These are phyloP conservation scores for Kickxella alabastrina DNA, from an alignment of 192 early-diverging fungal genomes.

Conservation along the genomic window DNA sequence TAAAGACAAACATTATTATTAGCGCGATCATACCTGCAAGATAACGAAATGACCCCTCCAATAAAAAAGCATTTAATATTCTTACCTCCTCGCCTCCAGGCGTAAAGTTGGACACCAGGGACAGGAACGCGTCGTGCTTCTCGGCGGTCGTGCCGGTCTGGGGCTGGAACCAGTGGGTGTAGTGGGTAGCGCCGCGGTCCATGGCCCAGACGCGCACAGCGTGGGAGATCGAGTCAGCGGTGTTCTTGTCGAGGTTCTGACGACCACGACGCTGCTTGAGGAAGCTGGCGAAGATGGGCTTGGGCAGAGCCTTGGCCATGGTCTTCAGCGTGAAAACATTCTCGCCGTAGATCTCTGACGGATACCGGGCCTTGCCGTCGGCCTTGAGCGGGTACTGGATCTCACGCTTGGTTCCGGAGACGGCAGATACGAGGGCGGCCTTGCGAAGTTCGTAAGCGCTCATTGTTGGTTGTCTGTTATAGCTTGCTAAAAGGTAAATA, in stretches of 20 bases:
- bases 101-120: constrained; percentile 76
- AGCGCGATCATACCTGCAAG: too few relatives aligned
- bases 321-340: constrained; percentile 93
- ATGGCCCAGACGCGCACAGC: constrained; percentile 97
- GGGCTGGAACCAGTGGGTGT: constrained; percentile 99
- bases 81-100: constrained; percentile 76
- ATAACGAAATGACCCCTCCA: too few relatives aligned
- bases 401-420: constrained; percentile 63
- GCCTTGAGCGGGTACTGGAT: constrained; percentile 73
- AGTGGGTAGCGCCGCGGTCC: constrained; percentile 96
- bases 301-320: constrained; percentile 86
- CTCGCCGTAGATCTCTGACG: constrained; percentile 88
- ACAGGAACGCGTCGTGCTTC: constrained; percentile 99
- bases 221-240: constrained; percentile 98
- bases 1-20: too few relatives aligned
- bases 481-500: too few relatives aligned
- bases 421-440: constrained; percentile 59
- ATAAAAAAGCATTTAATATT: too few relatives aligned
- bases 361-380: constrained; percentile 68
- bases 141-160: constrained; percentile 98
- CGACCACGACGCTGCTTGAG: constrained; percentile 90
- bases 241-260: constrained; percentile 83
- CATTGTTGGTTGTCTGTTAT: too few relatives aligned
- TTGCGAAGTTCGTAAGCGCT: constrained; percentile 52
- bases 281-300: constrained; percentile 92